Conservation (phyloP, 371 early-diverging fungal species). For the Mortierella sp. region DNA sequence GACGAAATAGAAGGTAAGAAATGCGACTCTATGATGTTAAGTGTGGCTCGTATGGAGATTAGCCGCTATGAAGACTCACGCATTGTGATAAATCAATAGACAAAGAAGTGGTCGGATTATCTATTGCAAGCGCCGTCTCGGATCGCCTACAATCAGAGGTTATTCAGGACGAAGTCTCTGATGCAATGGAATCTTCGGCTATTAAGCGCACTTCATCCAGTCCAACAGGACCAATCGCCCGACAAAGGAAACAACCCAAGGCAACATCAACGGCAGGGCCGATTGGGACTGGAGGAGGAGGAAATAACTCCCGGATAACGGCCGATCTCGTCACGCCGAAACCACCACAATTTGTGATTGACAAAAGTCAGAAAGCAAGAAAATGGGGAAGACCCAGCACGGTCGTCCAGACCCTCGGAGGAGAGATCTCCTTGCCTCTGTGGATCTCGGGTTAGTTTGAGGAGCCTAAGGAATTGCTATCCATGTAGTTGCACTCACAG, state of each 20-base stretch:
- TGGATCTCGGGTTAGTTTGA: slow-evolving; percentile 38
- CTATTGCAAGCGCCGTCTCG: slow-evolving; percentile 7
- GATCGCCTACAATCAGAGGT: slow-evolving; percentile 5
- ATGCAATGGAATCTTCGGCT: neutral
- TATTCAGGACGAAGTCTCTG: neutral
- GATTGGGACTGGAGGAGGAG: neutral
- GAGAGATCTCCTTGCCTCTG: slow-evolving; percentile 28
- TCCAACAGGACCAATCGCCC: neutral
- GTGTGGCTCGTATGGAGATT: neutral
- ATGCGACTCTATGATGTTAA: neutral
- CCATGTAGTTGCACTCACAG: neutral
- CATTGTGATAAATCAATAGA: slow-evolving; percentile 7
- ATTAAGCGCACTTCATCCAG: neutral
- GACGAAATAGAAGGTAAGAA: slow-evolving; percentile 22
- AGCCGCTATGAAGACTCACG: neutral
- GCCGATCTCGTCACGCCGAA: slow-evolving; percentile 7
- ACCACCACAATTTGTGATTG: slow-evolving; percentile 30
- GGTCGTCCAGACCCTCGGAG: slow-evolving; percentile 35
- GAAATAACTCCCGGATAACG: slow-evolving; percentile 8
- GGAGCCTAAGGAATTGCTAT: neutral
- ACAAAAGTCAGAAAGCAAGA: slow-evolving; percentile 33
- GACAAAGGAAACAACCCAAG: slow-evolving; percentile 2
- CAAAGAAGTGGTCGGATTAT: slow-evolving; percentile 13
- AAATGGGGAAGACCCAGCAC: slow-evolving; percentile 32
- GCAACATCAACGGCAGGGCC: neutral